These are phyloP conservation scores for Thielaviopsis euricoi DNA, from an alignment of 2,329 filamentous ascomycete species.

Conservation along the genomic window DNA sequence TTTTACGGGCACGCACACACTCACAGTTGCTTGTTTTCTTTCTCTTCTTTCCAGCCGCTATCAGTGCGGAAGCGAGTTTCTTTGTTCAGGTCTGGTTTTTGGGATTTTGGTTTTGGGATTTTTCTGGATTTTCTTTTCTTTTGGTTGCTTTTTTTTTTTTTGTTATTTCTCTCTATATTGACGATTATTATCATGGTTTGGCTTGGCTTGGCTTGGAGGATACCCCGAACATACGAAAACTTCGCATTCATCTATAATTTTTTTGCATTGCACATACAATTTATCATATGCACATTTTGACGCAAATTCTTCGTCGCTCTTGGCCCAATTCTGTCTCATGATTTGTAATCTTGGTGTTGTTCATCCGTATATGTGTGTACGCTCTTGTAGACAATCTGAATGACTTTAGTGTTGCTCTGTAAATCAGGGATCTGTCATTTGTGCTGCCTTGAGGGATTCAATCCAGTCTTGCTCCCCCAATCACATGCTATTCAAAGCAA, in stretches of 20 bases:
- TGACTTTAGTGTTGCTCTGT: not conserved
- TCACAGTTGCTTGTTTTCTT: not conserved
- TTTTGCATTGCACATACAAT: slow-evolving; percentile 1
- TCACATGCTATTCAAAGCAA: not conserved
- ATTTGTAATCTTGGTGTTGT: not conserved
- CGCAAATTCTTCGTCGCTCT: not conserved
- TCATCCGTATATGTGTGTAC: not conserved
- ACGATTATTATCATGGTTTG: slow-evolving; percentile 12
- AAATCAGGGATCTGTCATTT: not conserved
- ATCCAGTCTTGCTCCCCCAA: not conserved
- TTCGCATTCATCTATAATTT: slow-evolving; percentile 1
- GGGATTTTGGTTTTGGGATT: slow-evolving; percentile 2
- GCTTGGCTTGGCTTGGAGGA: slow-evolving; percentile 8
- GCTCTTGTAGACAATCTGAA: not conserved
- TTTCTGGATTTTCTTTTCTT: too few species aligned
- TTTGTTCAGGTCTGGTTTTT: slow-evolving; percentile 11
- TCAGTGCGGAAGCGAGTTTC: slow-evolving; percentile 12
- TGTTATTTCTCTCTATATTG: too few species aligned
- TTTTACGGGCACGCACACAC: not conserved
- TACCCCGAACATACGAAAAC: slow-evolving; percentile 12
- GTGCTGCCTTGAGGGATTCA: not conserved
- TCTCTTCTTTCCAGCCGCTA: slow-evolving; percentile 8
- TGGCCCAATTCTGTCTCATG: not conserved
- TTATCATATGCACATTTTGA: not conserved
- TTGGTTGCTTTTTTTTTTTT: too few species aligned